Percentiles rank a stretch among this genome's conserved stretches.
These are phyloP conservation scores for Pythium dissotocum DNA, from an alignment of 352 stramenopile genomes.

Conservation along the genomic window DNA sequence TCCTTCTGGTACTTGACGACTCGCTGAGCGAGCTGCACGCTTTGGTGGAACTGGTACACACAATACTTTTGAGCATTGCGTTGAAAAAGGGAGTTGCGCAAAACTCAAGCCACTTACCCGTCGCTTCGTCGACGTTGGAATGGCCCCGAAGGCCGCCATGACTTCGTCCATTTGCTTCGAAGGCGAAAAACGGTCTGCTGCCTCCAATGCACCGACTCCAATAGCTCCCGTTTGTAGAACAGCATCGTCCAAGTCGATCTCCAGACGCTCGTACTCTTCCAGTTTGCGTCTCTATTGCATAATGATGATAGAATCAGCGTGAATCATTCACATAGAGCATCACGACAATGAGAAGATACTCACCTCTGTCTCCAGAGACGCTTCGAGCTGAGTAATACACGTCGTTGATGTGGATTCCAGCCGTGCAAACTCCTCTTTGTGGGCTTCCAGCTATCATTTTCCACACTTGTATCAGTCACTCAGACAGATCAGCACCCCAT, in stretches of 20 bases:
- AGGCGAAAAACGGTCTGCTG: not conserved
- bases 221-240: constrained; percentile 64
- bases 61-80: not conserved
- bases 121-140: constrained; percentile 66
- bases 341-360: not conserved
- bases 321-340: not conserved
- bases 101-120: constrained; percentile 35
- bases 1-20: constrained; percentile 70
- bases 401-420: constrained; percentile 69
- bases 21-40: constrained; percentile 62
- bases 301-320: not conserved
- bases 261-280: constrained; percentile 72
- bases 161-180: constrained; percentile 40
- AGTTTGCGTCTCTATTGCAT: constrained; percentile 47
- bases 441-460: constrained; percentile 46
- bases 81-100: too few species aligned
- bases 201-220: constrained; percentile 3
- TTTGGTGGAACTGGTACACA: constrained; percentile 69
- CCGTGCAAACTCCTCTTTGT: constrained; percentile 69
- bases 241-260: constrained; percentile 71
- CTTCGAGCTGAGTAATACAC: constrained; percentile 56
- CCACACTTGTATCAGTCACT: too few species aligned
- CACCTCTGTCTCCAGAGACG: constrained; percentile 57
- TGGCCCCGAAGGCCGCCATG: constrained; percentile 62
- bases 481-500: too few species aligned